These are phyloP conservation scores for Cladosporium sp. DNA, from an alignment of 2,329 filamentous ascomycete species.

Conservation along the genomic window DNA sequence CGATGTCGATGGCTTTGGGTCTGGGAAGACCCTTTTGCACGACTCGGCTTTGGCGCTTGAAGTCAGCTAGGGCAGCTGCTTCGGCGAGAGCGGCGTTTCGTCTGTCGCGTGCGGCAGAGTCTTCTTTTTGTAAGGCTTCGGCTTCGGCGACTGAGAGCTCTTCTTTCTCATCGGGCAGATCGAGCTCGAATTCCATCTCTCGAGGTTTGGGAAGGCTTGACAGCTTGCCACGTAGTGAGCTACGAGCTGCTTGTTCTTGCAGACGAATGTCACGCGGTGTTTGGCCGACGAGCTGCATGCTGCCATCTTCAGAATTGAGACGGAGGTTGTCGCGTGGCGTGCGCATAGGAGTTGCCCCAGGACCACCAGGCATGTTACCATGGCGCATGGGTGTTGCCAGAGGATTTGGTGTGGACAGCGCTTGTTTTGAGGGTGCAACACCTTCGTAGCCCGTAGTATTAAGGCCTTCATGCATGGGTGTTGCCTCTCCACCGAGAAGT, in stretches of 20 bases:
- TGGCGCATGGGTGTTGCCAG: constrained; percentile 82
- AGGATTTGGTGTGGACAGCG: constrained; percentile 88
- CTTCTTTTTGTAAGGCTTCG: constrained; percentile 57
- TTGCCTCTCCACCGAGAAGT: constrained; percentile 88
- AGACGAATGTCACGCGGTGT: constrained; percentile 74
- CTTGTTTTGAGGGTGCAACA: constrained; percentile 72
- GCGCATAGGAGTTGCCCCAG: constrained; percentile 67
- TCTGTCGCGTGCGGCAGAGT: constrained; percentile 70
- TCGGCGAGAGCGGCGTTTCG: constrained; percentile 60
- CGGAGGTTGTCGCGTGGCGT: constrained; percentile 69
- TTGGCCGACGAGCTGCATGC: constrained; percentile 63
- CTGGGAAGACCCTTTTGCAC: constrained; percentile 80
- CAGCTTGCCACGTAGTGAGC: constrained; percentile 68
- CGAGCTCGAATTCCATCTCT: constrained; percentile 89
- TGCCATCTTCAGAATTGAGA: constrained; percentile 68
- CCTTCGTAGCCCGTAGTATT: constrained; percentile 86
- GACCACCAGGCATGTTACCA: constrained; percentile 57
- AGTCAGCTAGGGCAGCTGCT: constrained; percentile 64
- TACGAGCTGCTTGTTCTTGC: constrained; percentile 64
- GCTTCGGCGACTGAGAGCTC: constrained; percentile 47
- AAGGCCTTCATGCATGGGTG: constrained; percentile 74
- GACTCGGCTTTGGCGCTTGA: constrained; percentile 82
- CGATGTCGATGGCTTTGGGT: constrained; percentile 67
- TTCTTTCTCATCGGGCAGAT: constrained; percentile 76
- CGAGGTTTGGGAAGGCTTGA: constrained; percentile 85